Percentiles rank a stretch among this genome's conserved stretches.
Conservation (phyloP, 208 protist genomes). For the Plasmodiophora brassicae region DNA sequence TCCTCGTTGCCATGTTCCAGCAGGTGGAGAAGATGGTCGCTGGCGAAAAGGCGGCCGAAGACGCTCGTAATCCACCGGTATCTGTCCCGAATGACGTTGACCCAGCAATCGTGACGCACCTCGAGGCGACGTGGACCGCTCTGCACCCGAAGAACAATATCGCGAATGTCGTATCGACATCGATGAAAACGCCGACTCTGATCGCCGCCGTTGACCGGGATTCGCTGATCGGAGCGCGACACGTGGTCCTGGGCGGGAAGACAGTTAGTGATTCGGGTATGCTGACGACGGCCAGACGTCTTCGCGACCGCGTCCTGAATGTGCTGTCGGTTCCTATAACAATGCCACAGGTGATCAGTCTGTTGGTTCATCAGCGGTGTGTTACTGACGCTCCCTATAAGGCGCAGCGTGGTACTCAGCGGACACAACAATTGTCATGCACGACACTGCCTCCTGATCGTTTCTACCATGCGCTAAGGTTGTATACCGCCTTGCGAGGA, state of each 20-base stretch:
- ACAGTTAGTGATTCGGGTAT: background rate
- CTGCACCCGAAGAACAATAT: background rate
- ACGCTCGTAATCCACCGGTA: background rate
- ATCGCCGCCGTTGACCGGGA: too few relatives aligned
- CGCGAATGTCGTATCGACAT: background rate
- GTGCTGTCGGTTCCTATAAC: background rate
- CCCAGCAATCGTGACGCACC: background rate
- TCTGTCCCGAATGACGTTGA: background rate
- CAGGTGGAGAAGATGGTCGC: background rate
- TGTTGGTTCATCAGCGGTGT: background rate
- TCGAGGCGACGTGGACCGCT: background rate
- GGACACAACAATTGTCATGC: background rate
- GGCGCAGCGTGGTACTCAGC: background rate
- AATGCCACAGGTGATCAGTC: background rate
- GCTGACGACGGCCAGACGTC: background rate
- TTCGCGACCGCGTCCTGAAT: background rate
- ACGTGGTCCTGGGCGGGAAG: too few relatives aligned
- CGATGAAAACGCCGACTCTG: background rate
- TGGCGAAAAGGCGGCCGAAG: background rate
- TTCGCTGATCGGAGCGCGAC: too few relatives aligned
- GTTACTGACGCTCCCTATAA: background rate
- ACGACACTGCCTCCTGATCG: background rate
- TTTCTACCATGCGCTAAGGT: background rate
- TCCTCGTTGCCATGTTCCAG: background rate
- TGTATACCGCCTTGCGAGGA: too few relatives aligned